Evolutionary conservation across 768 basidiomycete genomes (phyloP).

Genomic region (Cyclocybe aegerita): DNA sequence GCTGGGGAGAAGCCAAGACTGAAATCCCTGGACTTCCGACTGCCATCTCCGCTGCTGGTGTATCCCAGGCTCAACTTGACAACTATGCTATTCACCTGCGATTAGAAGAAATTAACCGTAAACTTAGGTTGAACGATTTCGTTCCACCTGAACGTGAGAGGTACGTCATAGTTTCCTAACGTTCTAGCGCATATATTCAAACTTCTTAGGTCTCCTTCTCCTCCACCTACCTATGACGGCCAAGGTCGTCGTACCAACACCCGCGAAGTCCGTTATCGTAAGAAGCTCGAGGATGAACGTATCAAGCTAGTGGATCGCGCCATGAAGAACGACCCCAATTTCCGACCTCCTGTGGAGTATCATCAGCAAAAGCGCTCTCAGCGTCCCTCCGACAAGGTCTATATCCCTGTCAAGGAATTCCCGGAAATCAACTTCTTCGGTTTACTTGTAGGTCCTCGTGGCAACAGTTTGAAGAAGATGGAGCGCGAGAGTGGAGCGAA

Average conservation of each 20-base stretch:
- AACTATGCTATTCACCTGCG: constrained; percentile 96
- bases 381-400: constrained; percentile 95
- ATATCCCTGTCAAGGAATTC: constrained; percentile 99
- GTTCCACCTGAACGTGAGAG: constrained; percentile 94
- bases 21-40: constrained; percentile 93
- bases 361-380: constrained; percentile 92
- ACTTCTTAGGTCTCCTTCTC: constrained; percentile 79
- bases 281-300: constrained; percentile 91
- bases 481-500: constrained; percentile 97
- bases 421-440: constrained; percentile 99
- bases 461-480: constrained; percentile 99
- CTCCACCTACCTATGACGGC: constrained; percentile 95
- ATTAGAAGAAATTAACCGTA: constrained; percentile 96
- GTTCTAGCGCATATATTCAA: constrained; percentile 26
- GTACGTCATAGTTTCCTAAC: constrained; percentile 35
- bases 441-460: constrained; percentile 94
- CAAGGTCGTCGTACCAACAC: constrained; percentile 99
- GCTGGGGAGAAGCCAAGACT: constrained; percentile 94
- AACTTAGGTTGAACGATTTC: constrained; percentile 90
- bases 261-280: constrained; percentile 96
- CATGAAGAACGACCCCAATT: constrained; percentile 97
- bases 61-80: constrained; percentile 94
- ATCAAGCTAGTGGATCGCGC: constrained; percentile 92
- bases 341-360: constrained; percentile 96
- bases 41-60: constrained; percentile 89